Base-by-base conservation (phyloP, 768 basidiomycete species). In the Macrocybe gigantea region DNA sequence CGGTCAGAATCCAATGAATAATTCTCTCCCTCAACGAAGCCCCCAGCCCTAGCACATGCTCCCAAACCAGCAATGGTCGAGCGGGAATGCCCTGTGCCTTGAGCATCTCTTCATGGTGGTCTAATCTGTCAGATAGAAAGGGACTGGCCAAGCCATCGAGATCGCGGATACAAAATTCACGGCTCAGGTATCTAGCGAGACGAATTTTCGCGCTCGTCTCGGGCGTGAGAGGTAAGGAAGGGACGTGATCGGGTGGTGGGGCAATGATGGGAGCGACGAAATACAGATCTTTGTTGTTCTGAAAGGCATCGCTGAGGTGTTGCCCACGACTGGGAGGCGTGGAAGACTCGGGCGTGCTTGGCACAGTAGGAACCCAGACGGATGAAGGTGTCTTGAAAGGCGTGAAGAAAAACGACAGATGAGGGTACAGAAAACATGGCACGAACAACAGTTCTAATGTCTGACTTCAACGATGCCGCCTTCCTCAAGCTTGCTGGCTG, bases 261-360 rank as follows among this genome's bases (percentile, higher is more conserved):
- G 79, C 79, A 10, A 83, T 75, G 46, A 80, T 69, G 0, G 81
- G 80, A 0, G 81, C 71, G 30, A 35, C 47, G 15, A 39, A 8
- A 50, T 15, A 14, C 35, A 8, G 12, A 30, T 7, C 22, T 34
- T 22, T 32, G 30, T 35, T 11, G 38, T 45, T 46, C 46, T 40
- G 5, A 5, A 33, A 36, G 29, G 22, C 22, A 22, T 22, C 22
- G 22, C 22, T 22, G 22, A 22, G 22, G 22, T 22, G 22, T 22
- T 22, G 22, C 22, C 22, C 22, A 22, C 22, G 22, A 22, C 22
- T 4, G 33, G 31, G 30, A 44, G 11, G 31, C 34, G 42, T 35
- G 10, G 31, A 33, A 4, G 49, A 48, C 11, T 49, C 50, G 42
- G 50, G 55, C 15, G 22, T 36, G 5, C 50, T 54, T 22, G 59